phyloP scores from a whole-genome alignment of 2,329 filamentous ascomycete genomes.

The Penicillium aurantiogriseum region DNA sequence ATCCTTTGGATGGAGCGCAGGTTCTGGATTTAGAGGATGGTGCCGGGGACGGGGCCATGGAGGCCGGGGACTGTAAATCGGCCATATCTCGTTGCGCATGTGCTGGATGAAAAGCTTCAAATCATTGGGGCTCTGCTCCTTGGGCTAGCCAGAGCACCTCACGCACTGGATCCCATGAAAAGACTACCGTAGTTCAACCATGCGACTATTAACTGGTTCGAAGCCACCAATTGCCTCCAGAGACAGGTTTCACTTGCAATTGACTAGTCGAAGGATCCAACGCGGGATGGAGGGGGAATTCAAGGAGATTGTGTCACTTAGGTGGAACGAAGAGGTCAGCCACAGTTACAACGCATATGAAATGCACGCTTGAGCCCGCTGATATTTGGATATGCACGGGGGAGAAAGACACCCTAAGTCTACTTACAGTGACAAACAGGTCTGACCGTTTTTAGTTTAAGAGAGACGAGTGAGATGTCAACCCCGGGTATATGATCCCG shows the following conservation, averaged over 20 bases:
- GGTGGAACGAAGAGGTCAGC: conserved; percentile 18
- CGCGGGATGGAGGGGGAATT: not conserved
- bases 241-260: not conserved
- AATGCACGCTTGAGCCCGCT: conserved; percentile 17
- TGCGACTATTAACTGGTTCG: conserved; percentile 8
- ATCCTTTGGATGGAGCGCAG: conserved; percentile 21
- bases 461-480: conserved; percentile 18
- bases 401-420: not conserved
- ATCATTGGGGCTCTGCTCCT: conserved; percentile 15
- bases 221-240: not conserved
- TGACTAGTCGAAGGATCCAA: not conserved
- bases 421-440: conserved; percentile 19
- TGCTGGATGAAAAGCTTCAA: conserved; percentile 9
- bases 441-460: not conserved
- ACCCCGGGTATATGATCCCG: not conserved
- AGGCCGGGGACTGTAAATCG: conserved; percentile 52
- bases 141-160: conserved; percentile 27
- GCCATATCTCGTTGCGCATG: conserved; percentile 28
- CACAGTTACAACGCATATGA: conserved; percentile 21
- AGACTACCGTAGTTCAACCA: conserved; percentile 21
- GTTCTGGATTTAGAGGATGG: conserved; percentile 46
- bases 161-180: conserved; percentile 19
- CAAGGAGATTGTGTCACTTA: conserved; percentile 19
- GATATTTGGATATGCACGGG: conserved; percentile 21
- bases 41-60: conserved; percentile 63